phyloP scores from a whole-genome alignment of 164 flowering plant species.

The Umbellularia californica region DNA sequence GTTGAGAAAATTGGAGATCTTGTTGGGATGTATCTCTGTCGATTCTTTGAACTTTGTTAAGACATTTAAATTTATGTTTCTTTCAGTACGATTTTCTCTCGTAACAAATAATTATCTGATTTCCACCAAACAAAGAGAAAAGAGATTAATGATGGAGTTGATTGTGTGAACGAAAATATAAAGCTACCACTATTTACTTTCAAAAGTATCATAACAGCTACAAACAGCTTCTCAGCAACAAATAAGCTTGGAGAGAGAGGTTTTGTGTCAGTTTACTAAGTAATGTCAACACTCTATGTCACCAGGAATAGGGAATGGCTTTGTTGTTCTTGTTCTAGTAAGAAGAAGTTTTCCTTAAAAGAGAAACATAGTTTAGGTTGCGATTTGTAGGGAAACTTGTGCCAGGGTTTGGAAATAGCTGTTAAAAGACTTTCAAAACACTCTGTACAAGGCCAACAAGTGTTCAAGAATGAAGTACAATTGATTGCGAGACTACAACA shows the following conservation, averaged over 20 bases:
- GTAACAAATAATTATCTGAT: no score
- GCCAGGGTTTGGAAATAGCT: conserved; percentile 26
- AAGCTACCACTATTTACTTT: conserved; percentile 1
- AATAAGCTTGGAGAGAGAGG: conserved; percentile 4
- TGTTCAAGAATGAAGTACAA: conserved; percentile 30
- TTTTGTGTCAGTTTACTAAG: conserved; percentile 1
- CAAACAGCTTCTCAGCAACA: conserved; percentile 3
- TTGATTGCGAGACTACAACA: conserved; percentile 40
- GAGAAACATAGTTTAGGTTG: no score
- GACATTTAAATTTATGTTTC: no score
- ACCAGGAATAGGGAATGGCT: no score
- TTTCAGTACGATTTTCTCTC: no score
- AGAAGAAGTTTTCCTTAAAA: background rate
- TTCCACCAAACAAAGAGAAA: no score
- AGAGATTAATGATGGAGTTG: no score
- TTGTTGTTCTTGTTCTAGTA: no score
- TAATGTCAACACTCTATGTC: background rate
- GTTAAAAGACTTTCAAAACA: conserved; percentile 33
- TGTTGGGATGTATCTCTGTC: no score
- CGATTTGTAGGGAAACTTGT: conserved; percentile 21
- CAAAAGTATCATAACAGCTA: background rate
- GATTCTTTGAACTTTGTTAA: no score
- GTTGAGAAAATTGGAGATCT: no score
- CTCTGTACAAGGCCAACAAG: conserved; percentile 30
- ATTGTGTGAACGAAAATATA: background rate